A percentile compares a stretch with the other conserved stretches of the same genome.
These are phyloP conservation scores for Pisolithus thermaeus DNA, from an alignment of 1,284 basidiomycete species.

Conservation along the genomic window DNA sequence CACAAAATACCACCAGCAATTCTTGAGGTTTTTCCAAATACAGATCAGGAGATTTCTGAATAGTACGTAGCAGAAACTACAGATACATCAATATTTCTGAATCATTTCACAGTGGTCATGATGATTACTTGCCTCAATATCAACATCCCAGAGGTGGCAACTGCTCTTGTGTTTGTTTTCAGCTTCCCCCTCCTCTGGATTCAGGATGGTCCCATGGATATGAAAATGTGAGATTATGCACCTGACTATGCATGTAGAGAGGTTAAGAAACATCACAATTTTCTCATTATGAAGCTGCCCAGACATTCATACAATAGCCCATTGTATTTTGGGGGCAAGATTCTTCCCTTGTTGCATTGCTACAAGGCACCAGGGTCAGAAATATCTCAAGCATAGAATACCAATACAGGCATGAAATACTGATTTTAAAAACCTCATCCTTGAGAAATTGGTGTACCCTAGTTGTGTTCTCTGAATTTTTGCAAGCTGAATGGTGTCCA, in stretches of 20 bases:
- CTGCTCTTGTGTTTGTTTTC: background rate
- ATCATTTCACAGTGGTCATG: too few species aligned
- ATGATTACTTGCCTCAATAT: too few species aligned
- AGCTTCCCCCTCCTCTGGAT: background rate
- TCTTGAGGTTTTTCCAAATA: too few species aligned
- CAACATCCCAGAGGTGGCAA: background rate
- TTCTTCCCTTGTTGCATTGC: slow-evolving; percentile 4
- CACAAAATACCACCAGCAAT: too few species aligned
- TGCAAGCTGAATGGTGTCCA: too few species aligned
- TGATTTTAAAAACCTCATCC: too few species aligned
- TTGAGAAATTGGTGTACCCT: too few species aligned
- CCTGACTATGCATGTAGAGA: background rate
- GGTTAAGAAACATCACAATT: slow-evolving; percentile 4
- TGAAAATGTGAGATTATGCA: background rate
- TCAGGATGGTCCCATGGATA: background rate
- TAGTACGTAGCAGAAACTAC: too few species aligned
- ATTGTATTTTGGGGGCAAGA: background rate
- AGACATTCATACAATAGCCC: background rate
- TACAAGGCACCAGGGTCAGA: background rate
- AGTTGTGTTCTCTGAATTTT: too few species aligned
- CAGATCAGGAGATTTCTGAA: too few species aligned
- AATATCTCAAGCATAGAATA: background rate
- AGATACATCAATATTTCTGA: too few species aligned
- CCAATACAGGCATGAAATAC: background rate
- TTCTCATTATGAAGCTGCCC: background rate